phyloP scores from a whole-genome alignment of 768 basidiomycete genomes.

The Hydnomerulius pinastri region DNA sequence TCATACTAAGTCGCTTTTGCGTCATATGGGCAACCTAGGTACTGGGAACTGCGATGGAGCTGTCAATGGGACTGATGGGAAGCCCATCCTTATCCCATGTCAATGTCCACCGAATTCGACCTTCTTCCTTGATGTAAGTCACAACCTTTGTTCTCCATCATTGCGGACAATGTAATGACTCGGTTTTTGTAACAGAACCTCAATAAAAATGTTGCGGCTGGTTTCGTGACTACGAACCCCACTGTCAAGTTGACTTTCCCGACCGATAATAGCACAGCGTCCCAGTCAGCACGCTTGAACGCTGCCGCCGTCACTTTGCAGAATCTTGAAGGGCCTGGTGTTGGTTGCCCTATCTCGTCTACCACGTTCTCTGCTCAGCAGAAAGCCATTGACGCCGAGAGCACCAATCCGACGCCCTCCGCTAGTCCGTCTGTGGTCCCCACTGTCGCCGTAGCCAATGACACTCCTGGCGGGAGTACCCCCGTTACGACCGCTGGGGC shows the following conservation, averaged over 20 bases:
- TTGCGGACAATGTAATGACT: slow-evolving; percentile 5
- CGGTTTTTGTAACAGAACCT: slow-evolving; percentile 34
- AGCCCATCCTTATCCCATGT: slow-evolving; percentile 63
- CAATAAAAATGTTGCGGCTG: slow-evolving; percentile 58
- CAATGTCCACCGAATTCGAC: slow-evolving; percentile 59
- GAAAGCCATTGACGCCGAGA: slow-evolving; percentile 25
- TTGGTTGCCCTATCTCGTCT: slow-evolving; percentile 66
- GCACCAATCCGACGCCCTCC: not conserved
- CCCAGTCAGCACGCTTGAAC: slow-evolving; percentile 57
- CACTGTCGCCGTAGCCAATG: not conserved
- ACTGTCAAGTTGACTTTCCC: slow-evolving; percentile 61
- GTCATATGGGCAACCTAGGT: slow-evolving; percentile 28
- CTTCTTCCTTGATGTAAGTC: slow-evolving; percentile 50
- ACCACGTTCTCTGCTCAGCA: slow-evolving; percentile 55
- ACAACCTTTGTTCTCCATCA: slow-evolving; percentile 3
- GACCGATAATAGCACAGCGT: slow-evolving; percentile 51
- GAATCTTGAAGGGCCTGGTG: slow-evolving; percentile 67
- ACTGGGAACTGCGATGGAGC: slow-evolving; percentile 74
- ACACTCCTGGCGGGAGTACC: not conserved
- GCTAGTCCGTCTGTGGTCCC: not conserved
- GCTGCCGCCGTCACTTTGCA: slow-evolving; percentile 69
- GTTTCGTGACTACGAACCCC: slow-evolving; percentile 68
- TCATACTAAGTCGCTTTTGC: not conserved
- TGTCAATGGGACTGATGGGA: slow-evolving; percentile 54
- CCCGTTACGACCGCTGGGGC: not conserved